Percentiles rank a stretch among this genome's conserved stretches.
These are phyloP conservation scores for Aureobasidium sp. DNA, from an alignment of 2,329 filamentous ascomycete species.

Conservation along the genomic window DNA sequence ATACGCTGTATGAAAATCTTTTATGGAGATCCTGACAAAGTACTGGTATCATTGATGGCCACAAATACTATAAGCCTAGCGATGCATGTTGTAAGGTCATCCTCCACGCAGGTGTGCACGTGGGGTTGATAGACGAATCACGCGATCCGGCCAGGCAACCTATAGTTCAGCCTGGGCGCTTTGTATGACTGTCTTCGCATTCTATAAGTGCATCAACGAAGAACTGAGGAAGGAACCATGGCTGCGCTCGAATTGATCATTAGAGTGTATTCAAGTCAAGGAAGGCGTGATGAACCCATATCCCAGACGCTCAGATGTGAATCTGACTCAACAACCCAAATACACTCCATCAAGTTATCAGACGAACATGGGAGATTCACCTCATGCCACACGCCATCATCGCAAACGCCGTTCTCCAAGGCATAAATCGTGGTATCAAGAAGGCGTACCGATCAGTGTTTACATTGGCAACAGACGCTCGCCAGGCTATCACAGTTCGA, in stretches of 20 bases:
- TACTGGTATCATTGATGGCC: too few relatives aligned
- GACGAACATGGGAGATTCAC: slow-evolving; percentile 6
- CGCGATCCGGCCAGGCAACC: not conserved
- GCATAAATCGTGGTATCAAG: slow-evolving; percentile 18
- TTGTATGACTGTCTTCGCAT: not conserved
- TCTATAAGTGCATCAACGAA: too few relatives aligned
- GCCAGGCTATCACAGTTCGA: slow-evolving; percentile 21
- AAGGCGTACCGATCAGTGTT: slow-evolving; percentile 19
- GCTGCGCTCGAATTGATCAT: too few relatives aligned
- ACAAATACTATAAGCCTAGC: not conserved
- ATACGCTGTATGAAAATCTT: not conserved
- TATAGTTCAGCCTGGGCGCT: slow-evolving; percentile 1
- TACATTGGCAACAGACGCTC: slow-evolving; percentile 24
- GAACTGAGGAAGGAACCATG: not conserved
- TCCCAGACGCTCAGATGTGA: slow-evolving; percentile 2
- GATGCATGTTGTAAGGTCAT: not conserved
- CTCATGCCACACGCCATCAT: not conserved
- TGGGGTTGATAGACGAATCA: not conserved
- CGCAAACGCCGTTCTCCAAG: slow-evolving; percentile 14
- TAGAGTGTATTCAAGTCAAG: not conserved
- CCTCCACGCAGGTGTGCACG: not conserved
- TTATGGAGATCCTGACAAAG: too few relatives aligned
- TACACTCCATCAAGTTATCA: not conserved
- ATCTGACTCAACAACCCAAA: not conserved
- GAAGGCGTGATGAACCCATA: slow-evolving; percentile 4